A percentile compares a stretch with the other conserved stretches of the same genome.
Evolutionary conservation across 2,329 filamentous ascomycete species (phyloP).

Genomic region (Calcarisporium arbuscula): DNA sequence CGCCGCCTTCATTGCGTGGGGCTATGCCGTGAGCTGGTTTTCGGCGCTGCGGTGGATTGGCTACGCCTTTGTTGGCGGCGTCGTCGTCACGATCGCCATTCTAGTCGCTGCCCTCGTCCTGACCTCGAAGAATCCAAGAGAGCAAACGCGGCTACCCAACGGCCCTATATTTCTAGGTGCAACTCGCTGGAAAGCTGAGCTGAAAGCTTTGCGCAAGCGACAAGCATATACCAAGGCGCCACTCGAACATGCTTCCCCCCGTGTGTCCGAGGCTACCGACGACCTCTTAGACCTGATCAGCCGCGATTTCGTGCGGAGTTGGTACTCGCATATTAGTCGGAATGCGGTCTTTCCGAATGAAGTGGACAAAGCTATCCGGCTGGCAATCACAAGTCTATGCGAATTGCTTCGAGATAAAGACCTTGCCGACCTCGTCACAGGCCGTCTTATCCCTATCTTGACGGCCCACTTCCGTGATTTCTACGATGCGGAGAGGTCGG

Average conservation of each 20-base stretch:
- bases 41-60: slow-evolving; percentile 77
- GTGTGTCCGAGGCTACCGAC: slow-evolving; percentile 75
- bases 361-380: slow-evolving; percentile 73
- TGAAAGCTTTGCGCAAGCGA: slow-evolving; percentile 56
- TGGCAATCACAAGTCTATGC: slow-evolving; percentile 63
- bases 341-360: slow-evolving; percentile 78
- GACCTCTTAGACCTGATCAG: slow-evolving; percentile 68
- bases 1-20: slow-evolving; percentile 79
- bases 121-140: slow-evolving; percentile 42
- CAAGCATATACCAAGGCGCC: slow-evolving; percentile 62
- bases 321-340: slow-evolving; percentile 82
- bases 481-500: slow-evolving; percentile 78
- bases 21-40: slow-evolving; percentile 74
- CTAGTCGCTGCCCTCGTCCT: slow-evolving; percentile 51
- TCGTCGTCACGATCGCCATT: slow-evolving; percentile 47
- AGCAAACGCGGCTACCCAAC: slow-evolving; percentile 34
- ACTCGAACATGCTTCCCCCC: slow-evolving; percentile 68
- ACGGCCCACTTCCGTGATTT: slow-evolving; percentile 87
- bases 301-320: slow-evolving; percentile 79
- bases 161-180: slow-evolving; percentile 55
- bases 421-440: slow-evolving; percentile 75
- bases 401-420: slow-evolving; percentile 71
- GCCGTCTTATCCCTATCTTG: slow-evolving; percentile 77
- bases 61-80: slow-evolving; percentile 73
- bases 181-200: slow-evolving; percentile 64